These are phyloP conservation scores for Poronia punctata DNA, from an alignment of 495 filamentous ascomycete species.

Conservation along the genomic window DNA sequence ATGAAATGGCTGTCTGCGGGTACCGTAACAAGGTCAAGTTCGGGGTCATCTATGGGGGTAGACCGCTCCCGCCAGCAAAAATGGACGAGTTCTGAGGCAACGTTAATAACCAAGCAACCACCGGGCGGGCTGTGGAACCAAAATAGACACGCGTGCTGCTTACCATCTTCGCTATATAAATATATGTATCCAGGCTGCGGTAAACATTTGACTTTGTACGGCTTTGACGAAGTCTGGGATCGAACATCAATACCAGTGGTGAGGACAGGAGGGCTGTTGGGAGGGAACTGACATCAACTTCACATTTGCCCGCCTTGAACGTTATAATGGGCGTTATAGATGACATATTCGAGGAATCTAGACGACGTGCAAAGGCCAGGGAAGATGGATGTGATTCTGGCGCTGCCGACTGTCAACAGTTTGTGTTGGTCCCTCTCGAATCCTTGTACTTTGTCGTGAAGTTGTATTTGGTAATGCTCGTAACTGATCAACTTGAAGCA, in stretches of 20 bases:
- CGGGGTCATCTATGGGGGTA: constrained; percentile 16
- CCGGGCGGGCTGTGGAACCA: neutral
- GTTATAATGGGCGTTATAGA: constrained; percentile 73
- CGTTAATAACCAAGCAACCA: constrained; percentile 15
- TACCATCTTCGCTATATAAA: constrained; percentile 88
- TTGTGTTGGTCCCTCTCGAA: neutral
- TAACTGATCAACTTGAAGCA: neutral
- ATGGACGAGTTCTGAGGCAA: constrained; percentile 67
- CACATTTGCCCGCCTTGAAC: constrained; percentile 93
- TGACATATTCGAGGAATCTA: constrained; percentile 51
- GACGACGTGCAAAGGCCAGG: neutral
- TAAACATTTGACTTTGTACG: constrained; percentile 60
- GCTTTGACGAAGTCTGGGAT: constrained; percentile 48
- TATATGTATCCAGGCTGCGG: constrained; percentile 82
- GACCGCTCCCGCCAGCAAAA: constrained; percentile 82
- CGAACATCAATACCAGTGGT: constrained; percentile 22
- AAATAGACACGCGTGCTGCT: neutral
- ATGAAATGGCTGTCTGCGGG: constrained; percentile 79
- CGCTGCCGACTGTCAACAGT: neutral
- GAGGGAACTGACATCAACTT: constrained; percentile 69
- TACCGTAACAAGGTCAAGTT: constrained; percentile 37
- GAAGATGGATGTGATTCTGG: neutral
- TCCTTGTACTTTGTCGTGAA: constrained; percentile 1
- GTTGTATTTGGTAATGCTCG: too few species aligned
- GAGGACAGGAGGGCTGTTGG: constrained; percentile 1